Evolutionary conservation across 768 basidiomycete genomes (phyloP).

Genomic region (Termitomyces sp.): DNA sequence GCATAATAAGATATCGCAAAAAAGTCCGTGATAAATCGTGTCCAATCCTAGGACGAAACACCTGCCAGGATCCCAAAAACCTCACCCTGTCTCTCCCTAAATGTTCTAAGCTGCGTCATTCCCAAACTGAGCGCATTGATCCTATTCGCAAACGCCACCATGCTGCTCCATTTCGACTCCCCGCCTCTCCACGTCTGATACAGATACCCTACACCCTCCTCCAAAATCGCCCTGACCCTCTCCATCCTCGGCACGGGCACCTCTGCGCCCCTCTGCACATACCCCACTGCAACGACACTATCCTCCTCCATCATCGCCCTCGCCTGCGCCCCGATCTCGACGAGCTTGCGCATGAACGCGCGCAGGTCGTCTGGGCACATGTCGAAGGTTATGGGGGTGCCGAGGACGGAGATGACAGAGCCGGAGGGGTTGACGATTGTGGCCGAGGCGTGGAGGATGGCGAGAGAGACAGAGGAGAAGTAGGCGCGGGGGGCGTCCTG

Average conservation of each 20-base stretch:
- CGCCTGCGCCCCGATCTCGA: slow-evolving; percentile 45
- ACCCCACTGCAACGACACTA: slow-evolving; percentile 42
- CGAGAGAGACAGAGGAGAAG: slow-evolving; percentile 68
- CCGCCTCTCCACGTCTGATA: slow-evolving; percentile 10
- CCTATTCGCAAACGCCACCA: slow-evolving; percentile 69
- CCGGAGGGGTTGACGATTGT: slow-evolving; percentile 44
- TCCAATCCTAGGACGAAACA: slow-evolving; percentile 21
- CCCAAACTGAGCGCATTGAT: slow-evolving; percentile 70
- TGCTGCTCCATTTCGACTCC: slow-evolving; percentile 38
- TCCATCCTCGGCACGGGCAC: slow-evolving; percentile 47
- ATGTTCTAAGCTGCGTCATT: slow-evolving; percentile 66
- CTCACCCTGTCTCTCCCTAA: slow-evolving; percentile 62
- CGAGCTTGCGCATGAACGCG: slow-evolving; percentile 69
- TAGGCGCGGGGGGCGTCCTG: slow-evolving; percentile 69
- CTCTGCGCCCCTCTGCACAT: slow-evolving; percentile 27
- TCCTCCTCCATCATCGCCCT: slow-evolving; percentile 50
- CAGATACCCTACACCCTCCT: slow-evolving; percentile 49
- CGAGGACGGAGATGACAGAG: slow-evolving; percentile 52
- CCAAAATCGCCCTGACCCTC: slow-evolving; percentile 49
- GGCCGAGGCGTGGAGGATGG: slow-evolving; percentile 65
- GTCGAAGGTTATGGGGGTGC: slow-evolving; percentile 44
- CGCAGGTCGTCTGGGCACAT: slow-evolving; percentile 60
- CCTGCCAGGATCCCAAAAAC: slow-evolving; percentile 67
- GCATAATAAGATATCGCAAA: no score
- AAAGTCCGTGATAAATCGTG: no score